Conservation (phyloP, 768 basidiomycete species). For the Tylopilus subfusipes region DNA sequence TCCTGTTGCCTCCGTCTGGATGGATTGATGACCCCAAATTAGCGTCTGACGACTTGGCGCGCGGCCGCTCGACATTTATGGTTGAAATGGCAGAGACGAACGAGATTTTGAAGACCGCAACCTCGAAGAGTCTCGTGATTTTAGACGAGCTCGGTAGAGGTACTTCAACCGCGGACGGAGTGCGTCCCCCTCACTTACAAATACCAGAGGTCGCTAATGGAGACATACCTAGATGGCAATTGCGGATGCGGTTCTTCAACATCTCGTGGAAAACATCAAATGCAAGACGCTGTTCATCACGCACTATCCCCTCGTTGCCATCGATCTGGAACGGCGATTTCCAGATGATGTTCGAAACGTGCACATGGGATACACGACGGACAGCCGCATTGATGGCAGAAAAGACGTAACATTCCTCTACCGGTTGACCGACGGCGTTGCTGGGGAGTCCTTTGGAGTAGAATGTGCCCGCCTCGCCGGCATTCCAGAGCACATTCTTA, state of each 20-base stretch:
- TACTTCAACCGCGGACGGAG: slow-evolving; percentile 90
- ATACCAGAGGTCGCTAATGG: slow-evolving; percentile 1
- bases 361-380: slow-evolving; percentile 83
- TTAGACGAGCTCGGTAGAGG: slow-evolving; percentile 89
- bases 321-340: slow-evolving; percentile 56
- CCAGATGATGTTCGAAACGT: slow-evolving; percentile 65
- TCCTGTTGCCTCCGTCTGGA: background rate
- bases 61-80: slow-evolving; percentile 94
- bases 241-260: slow-evolving; percentile 74
- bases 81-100: slow-evolving; percentile 94
- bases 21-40: slow-evolving; percentile 1
- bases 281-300: slow-evolving; percentile 91
- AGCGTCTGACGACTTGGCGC: slow-evolving; percentile 86
- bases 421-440: slow-evolving; percentile 64
- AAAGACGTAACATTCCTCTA: slow-evolving; percentile 88
- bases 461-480: slow-evolving; percentile 90
- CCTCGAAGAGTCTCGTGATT: slow-evolving; percentile 76
- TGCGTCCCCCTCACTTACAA: slow-evolving; percentile 26
- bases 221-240: slow-evolving; percentile 77
- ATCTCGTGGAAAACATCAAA: slow-evolving; percentile 54
- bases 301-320: slow-evolving; percentile 86
- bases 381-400: slow-evolving; percentile 64
- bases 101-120: slow-evolving; percentile 79
- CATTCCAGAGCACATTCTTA: slow-evolving; percentile 67
- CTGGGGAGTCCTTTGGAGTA: slow-evolving; percentile 84